Base-by-base conservation (phyloP, 192 early-diverging fungal species). In the Rhizophagus sp. region DNA sequence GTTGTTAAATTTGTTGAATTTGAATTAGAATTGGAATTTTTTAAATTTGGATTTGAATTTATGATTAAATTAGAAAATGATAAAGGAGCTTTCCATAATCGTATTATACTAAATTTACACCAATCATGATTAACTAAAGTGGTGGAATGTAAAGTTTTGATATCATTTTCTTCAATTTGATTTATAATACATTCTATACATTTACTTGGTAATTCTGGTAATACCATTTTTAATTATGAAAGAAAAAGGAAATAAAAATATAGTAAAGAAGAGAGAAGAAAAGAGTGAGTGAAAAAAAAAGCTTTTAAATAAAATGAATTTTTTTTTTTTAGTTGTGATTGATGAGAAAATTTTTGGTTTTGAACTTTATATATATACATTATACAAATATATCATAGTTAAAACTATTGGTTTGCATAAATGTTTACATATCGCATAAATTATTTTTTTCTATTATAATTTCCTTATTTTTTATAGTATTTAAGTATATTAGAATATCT, bases 151-250 rank as follows among this genome's bases (percentile, higher is more conserved):
- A 68, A 36, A 68, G 66, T 68, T 6, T 30, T 19, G 10, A 68
- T 68, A 68, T 68, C 66, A 68, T 68, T 36, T 68, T 68, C 36
- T 2, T 30, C 30, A 33, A 68, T 33, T 2, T 68, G 27, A 13
- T 68, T 27, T 30, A 68, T 5, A 9, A 68, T 68, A n/a, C 27
- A 36, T 68, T 68, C 66, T 34, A 68, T 13, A 68, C 66, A 68
- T 68, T 68, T n/a, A 11, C n/a, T 34, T 1, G 66, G 66, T 57
- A 57, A 57, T 19, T 57, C 17, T 57, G 52, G 19, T 19, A 57
- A 19, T 4, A 3, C 0, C 19, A 5, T 57, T 57, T 30, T 30
- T 30, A 30, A 30, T 30, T 30, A 30, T 30, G 0, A 30, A 30
- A 30, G 30, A 30, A 30, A 30, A 30, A 1, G 30, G 30, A 1